Base-by-base conservation (phyloP, 331 rosid genomes). In the Pyracantha coccinea region DNA sequence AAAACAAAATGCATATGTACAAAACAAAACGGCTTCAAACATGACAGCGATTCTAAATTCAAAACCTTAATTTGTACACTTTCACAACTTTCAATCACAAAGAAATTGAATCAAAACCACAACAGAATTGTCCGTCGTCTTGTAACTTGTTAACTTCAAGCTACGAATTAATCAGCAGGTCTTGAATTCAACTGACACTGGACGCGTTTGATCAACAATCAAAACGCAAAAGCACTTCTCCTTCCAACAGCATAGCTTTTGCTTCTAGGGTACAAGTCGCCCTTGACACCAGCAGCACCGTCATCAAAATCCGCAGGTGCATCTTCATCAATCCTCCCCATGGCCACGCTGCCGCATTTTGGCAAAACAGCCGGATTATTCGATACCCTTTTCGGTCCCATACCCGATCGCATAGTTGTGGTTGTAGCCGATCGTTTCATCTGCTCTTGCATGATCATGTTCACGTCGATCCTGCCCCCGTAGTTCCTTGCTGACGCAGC, bases 321-420 rank as follows among this genome's bases (percentile, higher is more conserved):
- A 31, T 92, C 93, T 75, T 92, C 97, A 27, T 89, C 97, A 31
- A 92, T 89, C 71, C 75, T 74, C 0, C 92, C 86, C 97, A 92
- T 92, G 1, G 89, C 93, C 6, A 92, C 97, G 64, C 93, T 92
- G 4, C 78, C 58, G 2, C 86, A 77, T 65, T 92, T 92, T 1
- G 93, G 92, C 21, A 92, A 35, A 27, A 82, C 89, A 19, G 84
- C 86, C 47, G 15, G 47, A 41, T 1, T 41, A 41, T 41, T 41
- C 2, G 2, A 41, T 1, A 10, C 47, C 15, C 14, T 41, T 41
- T 41, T 41, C 47, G 47, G 15, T 1, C 47, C 47, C 47, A 41
- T 11, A 8, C 47, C 74, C 1, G 88, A 69, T 2, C 68, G 79
- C 75, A 61, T 29, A 16, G 72, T 16, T 2, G 64, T 80, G 19